phyloP scores from a whole-genome alignment of 2,329 filamentous ascomycete genomes.

The Colletotrichum chrysophilum region DNA sequence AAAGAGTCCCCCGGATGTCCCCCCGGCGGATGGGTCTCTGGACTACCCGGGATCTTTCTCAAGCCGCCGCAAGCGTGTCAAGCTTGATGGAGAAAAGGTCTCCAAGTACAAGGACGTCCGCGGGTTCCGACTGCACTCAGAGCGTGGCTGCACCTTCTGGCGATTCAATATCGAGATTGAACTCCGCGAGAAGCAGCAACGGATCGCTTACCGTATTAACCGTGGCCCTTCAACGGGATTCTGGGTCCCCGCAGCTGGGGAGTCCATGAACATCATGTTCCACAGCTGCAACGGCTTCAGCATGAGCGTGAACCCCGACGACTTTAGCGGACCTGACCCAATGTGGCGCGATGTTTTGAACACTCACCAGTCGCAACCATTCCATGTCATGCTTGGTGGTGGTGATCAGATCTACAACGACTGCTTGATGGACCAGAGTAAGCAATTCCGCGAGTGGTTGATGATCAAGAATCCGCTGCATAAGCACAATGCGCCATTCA shows the following conservation, averaged over 20 bases:
- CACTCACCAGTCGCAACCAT: slow-evolving; percentile 86
- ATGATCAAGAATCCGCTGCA: slow-evolving; percentile 78
- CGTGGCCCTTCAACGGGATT: slow-evolving; percentile 86
- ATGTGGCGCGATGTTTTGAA: slow-evolving; percentile 97
- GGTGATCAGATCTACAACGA: slow-evolving; percentile 99
- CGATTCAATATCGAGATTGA: slow-evolving; percentile 95
- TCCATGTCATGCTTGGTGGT: slow-evolving; percentile 98
- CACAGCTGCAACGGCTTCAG: slow-evolving; percentile 98
- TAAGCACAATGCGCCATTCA: slow-evolving; percentile 82
- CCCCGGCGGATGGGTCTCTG: slow-evolving; percentile 41
- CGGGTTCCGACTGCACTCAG: slow-evolving; percentile 82
- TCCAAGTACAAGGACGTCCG: slow-evolving; percentile 84
- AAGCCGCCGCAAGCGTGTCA: slow-evolving; percentile 55
- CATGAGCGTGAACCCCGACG: slow-evolving; percentile 74
- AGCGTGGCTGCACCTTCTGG: slow-evolving; percentile 94
- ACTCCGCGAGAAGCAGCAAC: slow-evolving; percentile 76
- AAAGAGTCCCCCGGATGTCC: slow-evolving; percentile 56
- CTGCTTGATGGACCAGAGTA: slow-evolving; percentile 75
- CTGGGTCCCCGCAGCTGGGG: slow-evolving; percentile 85
- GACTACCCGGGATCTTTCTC: slow-evolving; percentile 61
- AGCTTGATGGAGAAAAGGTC: slow-evolving; percentile 78
- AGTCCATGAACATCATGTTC: slow-evolving; percentile 99
- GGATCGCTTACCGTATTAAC: slow-evolving; percentile 96
- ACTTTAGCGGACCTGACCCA: slow-evolving; percentile 90
- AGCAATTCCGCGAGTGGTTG: slow-evolving; percentile 83